Conservation (phyloP, 2,329 filamentous ascomycete genomes). For the Chaetomiaceae sp. region DNA sequence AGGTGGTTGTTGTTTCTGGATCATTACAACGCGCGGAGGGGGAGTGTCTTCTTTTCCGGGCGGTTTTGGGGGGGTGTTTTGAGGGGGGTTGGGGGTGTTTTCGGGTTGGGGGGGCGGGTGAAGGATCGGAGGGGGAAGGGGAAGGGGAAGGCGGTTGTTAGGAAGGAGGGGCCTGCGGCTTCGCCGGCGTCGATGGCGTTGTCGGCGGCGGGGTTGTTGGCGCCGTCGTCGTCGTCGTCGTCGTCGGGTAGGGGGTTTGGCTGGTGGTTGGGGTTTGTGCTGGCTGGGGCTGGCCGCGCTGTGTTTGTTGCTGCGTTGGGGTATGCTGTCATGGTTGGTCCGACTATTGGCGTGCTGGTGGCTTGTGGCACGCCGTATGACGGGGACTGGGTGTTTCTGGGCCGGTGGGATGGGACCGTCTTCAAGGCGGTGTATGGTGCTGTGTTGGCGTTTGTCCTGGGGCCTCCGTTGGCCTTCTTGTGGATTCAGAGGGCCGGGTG, state of each 20-base stretch:
- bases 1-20: conserved; percentile 45
- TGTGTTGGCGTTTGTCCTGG: conserved; percentile 41
- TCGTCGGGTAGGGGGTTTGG: conserved; percentile 2
- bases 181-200: too few relatives aligned
- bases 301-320: conserved; percentile 34
- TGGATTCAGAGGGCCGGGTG: conserved; percentile 49
- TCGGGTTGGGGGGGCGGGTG: too few relatives aligned
- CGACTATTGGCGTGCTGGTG: conserved; percentile 40
- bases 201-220: too few relatives aligned
- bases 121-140: too few relatives aligned
- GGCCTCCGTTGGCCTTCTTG: conserved; percentile 44
- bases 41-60: neutral
- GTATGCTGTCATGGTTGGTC: conserved; percentile 42
- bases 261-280: conserved; percentile 33
- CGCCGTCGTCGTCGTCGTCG: too few relatives aligned
- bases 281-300: conserved; percentile 34
- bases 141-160: too few relatives aligned
- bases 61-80: conserved; percentile 22
- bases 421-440: conserved; percentile 49
- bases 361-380: conserved; percentile 33
- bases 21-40: conserved; percentile 1
- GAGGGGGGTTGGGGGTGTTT: too few relatives aligned
- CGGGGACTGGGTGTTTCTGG: conserved; percentile 41
- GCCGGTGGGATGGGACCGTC: conserved; percentile 42
- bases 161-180: too few relatives aligned